A percentile compares a stretch with the other conserved stretches of the same genome.
These are phyloP conservation scores for Aspergillus amoenus DNA, from an alignment of 2,329 filamentous ascomycete species.

Conservation along the genomic window DNA sequence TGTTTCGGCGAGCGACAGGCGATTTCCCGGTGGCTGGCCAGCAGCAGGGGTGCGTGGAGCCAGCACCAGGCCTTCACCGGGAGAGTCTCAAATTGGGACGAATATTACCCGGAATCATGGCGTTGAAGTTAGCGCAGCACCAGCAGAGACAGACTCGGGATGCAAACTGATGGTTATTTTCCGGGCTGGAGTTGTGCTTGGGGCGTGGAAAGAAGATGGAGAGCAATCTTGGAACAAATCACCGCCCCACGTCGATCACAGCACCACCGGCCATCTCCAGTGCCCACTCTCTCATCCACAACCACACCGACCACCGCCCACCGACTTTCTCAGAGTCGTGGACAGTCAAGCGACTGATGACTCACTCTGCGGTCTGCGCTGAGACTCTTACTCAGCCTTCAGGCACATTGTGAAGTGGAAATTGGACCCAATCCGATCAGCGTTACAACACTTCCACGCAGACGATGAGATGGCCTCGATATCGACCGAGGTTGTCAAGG, in stretches of 20 bases:
- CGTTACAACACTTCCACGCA: not conserved
- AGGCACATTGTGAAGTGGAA: not conserved
- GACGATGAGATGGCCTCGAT: not conserved
- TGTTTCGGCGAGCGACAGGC: slow-evolving; percentile 20
- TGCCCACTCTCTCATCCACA: not conserved
- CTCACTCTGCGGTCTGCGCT: not conserved
- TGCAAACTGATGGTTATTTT: not conserved
- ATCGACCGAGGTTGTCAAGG: not conserved
- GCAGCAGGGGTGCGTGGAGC: slow-evolving; percentile 14
- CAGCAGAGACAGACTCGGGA: slow-evolving; percentile 1
- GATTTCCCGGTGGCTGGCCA: slow-evolving; percentile 12
- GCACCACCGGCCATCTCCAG: not conserved
- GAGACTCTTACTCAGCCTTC: not conserved
- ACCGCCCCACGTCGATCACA: slow-evolving; percentile 3
- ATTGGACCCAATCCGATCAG: not conserved
- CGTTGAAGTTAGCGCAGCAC: slow-evolving; percentile 6
- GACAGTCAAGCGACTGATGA: not conserved
- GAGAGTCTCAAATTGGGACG: slow-evolving; percentile 6
- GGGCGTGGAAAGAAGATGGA: slow-evolving; percentile 3
- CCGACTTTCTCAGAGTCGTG: not conserved
- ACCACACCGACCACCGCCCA: not conserved
- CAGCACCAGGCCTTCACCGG: slow-evolving; percentile 21
- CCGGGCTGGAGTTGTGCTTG: not conserved
- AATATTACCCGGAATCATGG: slow-evolving; percentile 1
- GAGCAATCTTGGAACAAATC: slow-evolving; percentile 3